Evolutionary conservation across 1,284 basidiomycete species (phyloP), one percentile per base, ranked within the genome.

Genomic region (Ustilago vetiveriae): DNA sequence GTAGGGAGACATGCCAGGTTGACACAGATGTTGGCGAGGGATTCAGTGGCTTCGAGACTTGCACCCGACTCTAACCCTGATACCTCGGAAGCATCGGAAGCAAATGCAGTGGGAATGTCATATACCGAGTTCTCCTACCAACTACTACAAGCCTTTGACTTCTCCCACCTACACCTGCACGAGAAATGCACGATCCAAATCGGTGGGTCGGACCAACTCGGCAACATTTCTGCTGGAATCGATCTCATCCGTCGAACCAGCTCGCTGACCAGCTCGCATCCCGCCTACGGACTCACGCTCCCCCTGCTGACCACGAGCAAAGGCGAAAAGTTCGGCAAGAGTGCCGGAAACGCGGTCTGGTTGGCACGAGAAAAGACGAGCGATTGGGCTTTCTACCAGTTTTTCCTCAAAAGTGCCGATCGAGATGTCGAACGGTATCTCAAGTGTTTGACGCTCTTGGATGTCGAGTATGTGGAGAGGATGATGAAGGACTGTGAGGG

Each of bases 101-200:
- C 26, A 30, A 10, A n/a, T n/a, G 26, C 19, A 86, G 88, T 1
- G 51, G 87, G 95, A 24, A 90, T 98, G 68, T 95, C 93, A 11
- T 98, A 96, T 84, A 94, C 94, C 17, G 96, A 99, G 81, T 98
- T 98, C 83, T 89, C 90, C 5, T 99, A 98, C 82, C 95, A 99
- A 80, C 88, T 99, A 22, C 86, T 99, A 11, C 96, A 99, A 84
- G 96, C 93, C 2, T 92, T 93, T 83, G 96, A 99, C 83, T 99
- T 97, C 83, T 87, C 89, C 64, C 85, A 89, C 62, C 86, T 99
- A 2, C 86, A 94, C 83, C 3, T 84, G 85, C 22, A 26, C 24
- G 85, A 87, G 45, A 84, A 84, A 0, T 98, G 95, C 82, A 88
- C 88, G 2, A 86, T 98, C 39, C 96, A 99, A 83, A 84, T 98